Base-by-base conservation (phyloP, 148 eudicot species). In the Heliosperma pusillum region DNA sequence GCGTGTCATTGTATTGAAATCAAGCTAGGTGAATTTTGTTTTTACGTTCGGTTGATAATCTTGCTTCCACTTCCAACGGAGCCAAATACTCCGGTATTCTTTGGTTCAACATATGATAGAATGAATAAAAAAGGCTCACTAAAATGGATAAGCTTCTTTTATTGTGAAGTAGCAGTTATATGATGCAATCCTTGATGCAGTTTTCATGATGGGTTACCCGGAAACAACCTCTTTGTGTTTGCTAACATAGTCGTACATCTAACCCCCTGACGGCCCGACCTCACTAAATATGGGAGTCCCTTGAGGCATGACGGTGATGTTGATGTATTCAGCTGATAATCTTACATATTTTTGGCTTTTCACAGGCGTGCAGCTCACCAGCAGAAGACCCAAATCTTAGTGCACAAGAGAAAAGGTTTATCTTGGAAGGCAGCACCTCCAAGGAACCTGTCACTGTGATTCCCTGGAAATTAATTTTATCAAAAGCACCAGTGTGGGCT, bases 401-500 rank as follows among this genome's bases (percentile, higher is more conserved):
- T 85, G 79, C 69, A 21, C 83, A 81, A 72, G 99, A 95, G 76
- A 95, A 89, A 82, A 86, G 71, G 75, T 77, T 89, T 62, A 92
- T 95, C 66, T 22, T 95, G 82, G 89, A 85, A 71, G 83, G 89
- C 77, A 82, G 86, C 82, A 56, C 70, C 58, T 72, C 91, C 40
- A 86, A 88, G 84, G 91, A 95, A 86, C 92, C 94, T 69, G 97
- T 92, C 56, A 74, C 91, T 57, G 89, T 69, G 76, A 95, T 92
- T 79, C 99, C 97, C 45, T 95, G 99, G 99, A 92, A 86, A 76
- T 78, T 87, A 70, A 95, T 95, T 78, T 84, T 95, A 73, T 90
- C 99, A 52, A 95, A 95, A 83, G 85, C 86, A 75, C 94, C 97
- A 26, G 97, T 95, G 44, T 95, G 99, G 99, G 99, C 99, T 72